These are phyloP conservation scores for Akanthomyces dipterigenus DNA, from an alignment of 2,329 filamentous ascomycete genomes.

Conservation along the genomic window DNA sequence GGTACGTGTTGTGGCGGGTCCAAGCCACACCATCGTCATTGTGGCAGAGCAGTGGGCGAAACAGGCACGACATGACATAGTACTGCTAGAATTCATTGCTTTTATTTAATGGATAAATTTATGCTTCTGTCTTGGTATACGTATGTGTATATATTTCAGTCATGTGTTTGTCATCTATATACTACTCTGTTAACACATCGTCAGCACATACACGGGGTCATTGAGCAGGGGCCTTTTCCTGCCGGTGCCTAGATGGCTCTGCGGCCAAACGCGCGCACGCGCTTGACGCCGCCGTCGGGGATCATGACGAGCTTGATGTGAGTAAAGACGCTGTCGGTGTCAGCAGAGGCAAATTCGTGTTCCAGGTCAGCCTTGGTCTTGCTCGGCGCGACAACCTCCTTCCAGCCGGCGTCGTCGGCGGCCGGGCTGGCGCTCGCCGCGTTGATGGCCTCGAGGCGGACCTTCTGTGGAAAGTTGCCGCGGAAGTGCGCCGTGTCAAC, in stretches of 20 bases:
- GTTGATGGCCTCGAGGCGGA: slow-evolving; percentile 58
- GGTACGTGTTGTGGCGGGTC: slow-evolving; percentile 9
- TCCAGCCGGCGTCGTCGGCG: slow-evolving; percentile 55
- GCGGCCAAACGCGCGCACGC: slow-evolving; percentile 52
- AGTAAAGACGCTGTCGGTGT: slow-evolving; percentile 57
- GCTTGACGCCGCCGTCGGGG: slow-evolving; percentile 87
- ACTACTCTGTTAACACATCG: background rate
- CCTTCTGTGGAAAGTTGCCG: slow-evolving; percentile 76
- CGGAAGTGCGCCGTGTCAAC: slow-evolving; percentile 79
- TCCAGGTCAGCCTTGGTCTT: slow-evolving; percentile 68
- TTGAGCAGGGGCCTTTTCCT: background rate
- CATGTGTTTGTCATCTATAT: background rate
- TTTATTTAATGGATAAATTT: background rate
- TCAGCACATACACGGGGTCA: slow-evolving; percentile 12
- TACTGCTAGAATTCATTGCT: background rate
- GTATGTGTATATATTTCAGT: background rate
- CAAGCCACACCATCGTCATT: slow-evolving; percentile 9
- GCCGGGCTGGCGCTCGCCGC: slow-evolving; percentile 49
- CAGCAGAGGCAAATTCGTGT: slow-evolving; percentile 54
- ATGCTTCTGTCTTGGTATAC: background rate
- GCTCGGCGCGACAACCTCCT: slow-evolving; percentile 57
- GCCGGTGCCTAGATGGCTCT: slow-evolving; percentile 17
- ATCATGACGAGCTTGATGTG: slow-evolving; percentile 90
- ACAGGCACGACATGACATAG: background rate
- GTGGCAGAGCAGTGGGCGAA: background rate